phyloP scores from a whole-genome alignment of 805 yeast species.

The Suhomyces kilbournensis region DNA sequence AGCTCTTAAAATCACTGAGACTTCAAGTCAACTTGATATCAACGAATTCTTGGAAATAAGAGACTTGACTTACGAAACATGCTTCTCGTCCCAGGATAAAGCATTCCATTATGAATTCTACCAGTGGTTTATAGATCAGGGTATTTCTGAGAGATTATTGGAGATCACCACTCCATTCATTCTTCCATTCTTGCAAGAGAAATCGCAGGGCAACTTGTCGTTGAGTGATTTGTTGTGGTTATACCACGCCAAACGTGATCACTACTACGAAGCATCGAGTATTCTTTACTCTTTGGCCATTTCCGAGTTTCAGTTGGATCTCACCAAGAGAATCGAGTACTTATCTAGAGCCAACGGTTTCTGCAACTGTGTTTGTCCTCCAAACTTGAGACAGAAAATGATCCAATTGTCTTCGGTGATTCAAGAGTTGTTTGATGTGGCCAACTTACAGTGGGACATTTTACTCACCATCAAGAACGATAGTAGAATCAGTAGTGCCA shows the following conservation, averaged over 20 bases:
- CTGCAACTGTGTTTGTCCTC: constrained; percentile 80
- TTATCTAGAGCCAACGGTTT: constrained; percentile 91
- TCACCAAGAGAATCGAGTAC: constrained; percentile 78
- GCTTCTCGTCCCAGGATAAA: constrained; percentile 73
- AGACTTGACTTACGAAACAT: constrained; percentile 69
- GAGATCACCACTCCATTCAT: constrained; percentile 81
- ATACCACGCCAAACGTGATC: constrained; percentile 78
- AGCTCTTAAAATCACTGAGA: constrained; percentile 45
- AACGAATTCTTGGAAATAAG: constrained; percentile 58
- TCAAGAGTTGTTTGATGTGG: constrained; percentile 80
- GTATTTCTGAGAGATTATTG: constrained; percentile 70
- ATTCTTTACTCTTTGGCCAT: constrained; percentile 65
- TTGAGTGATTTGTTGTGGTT: constrained; percentile 86
- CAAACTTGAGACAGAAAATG: constrained; percentile 72
- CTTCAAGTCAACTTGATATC: constrained; percentile 37
- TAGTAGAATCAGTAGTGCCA: constrained; percentile 44
- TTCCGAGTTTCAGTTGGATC: constrained; percentile 64
- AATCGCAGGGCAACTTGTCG: constrained; percentile 58
- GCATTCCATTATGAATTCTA: constrained; percentile 89
- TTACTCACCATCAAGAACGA: constrained; percentile 50
- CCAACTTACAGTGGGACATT: constrained; percentile 76
- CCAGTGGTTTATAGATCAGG: constrained; percentile 85
- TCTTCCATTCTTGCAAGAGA: constrained; percentile 70
- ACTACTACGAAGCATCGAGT: constrained; percentile 79
- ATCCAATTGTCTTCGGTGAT: constrained; percentile 65